These are phyloP conservation scores for Colletotrichum graminicola DNA, from an alignment of 2,329 filamentous ascomycete species.

Conservation along the genomic window DNA sequence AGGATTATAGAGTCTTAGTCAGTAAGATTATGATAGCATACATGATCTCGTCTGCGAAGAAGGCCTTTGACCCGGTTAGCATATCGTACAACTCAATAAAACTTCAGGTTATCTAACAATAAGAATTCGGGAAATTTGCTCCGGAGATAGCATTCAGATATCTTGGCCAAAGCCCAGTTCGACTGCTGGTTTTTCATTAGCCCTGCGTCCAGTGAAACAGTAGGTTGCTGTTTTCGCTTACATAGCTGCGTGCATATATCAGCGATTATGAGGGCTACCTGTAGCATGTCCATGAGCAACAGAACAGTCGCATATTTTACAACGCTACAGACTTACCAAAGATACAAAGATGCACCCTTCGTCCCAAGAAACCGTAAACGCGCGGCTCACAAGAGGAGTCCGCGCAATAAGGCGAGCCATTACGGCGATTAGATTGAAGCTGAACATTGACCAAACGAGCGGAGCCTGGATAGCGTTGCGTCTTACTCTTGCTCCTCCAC, in stretches of 20 bases:
- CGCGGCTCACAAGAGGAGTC: background rate
- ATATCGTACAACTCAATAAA: too few species aligned
- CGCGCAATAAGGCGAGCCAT: background rate
- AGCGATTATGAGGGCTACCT: background rate
- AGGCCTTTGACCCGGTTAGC: background rate
- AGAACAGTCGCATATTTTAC: too few species aligned
- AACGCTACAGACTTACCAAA: background rate
- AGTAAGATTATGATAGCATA: background rate
- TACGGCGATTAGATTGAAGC: background rate
- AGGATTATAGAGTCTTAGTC: background rate
- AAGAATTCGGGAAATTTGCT: background rate
- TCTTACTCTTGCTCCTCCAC: background rate
- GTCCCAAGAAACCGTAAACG: background rate
- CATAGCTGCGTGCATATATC: background rate
- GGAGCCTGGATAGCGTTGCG: background rate
- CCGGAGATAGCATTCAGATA: constrained; percentile 4
- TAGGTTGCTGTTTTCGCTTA: background rate
- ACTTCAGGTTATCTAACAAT: background rate
- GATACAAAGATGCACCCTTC: background rate
- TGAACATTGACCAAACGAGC: background rate
- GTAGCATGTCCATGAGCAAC: background rate
- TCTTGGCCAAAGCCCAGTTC: constrained; percentile 1
- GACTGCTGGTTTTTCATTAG: background rate
- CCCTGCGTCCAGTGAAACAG: background rate
- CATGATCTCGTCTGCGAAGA: background rate